Evolutionary conservation across 768 basidiomycete species (phyloP), one percentile per base, ranked within the genome.

Genomic region (Erythrobasidium yunnanense): DNA sequence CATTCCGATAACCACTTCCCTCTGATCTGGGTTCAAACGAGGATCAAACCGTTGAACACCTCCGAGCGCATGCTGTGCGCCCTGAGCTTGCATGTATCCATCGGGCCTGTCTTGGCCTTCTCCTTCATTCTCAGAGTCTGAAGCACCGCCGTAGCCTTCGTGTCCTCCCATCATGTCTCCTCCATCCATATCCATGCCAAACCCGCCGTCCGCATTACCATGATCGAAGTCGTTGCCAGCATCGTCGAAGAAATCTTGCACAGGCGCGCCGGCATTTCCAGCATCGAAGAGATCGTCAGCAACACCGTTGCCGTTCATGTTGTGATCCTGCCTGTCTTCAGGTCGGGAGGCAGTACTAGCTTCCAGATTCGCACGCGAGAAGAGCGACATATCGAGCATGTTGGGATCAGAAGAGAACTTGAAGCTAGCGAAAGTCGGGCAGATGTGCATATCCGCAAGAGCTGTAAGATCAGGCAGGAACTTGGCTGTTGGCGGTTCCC

Each of bases 1-100:
- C 84, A 95, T 87, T 0, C 88, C 88, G 81, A 96, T 82, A 54
- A 91, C 82, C 29, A 93, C 79, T 69, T 90, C 88, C 3, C 86
- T 81, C 65, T 88, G 84, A 69, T 83, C 85, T 5, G 86, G 85
- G 47, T 81, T 80, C n/a, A 81, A 80, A 35, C 87, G 81, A 6
- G 91, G 91, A 75, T 96, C 91, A 73, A 93, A 99, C 1, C 87
- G 84, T 13, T 85, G 82, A 66, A 83, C 83, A 4, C 78, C 72
- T 18, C 76, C 77, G 18, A 72, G 71, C 4, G 67, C 71, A 33
- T 57, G 46, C n/a, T 42, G 52, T 11, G 58, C 71, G 22, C 30
- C 29, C 27, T 66, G 34, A 35, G 69, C 63, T 0, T 45, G 60
- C 54, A 60, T 33, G 34, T 53, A 45, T 20, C 50, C 70, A 29